phyloP scores from a whole-genome alignment of 1,139 yeast species.

The Geotrichum citri-aurantii region DNA sequence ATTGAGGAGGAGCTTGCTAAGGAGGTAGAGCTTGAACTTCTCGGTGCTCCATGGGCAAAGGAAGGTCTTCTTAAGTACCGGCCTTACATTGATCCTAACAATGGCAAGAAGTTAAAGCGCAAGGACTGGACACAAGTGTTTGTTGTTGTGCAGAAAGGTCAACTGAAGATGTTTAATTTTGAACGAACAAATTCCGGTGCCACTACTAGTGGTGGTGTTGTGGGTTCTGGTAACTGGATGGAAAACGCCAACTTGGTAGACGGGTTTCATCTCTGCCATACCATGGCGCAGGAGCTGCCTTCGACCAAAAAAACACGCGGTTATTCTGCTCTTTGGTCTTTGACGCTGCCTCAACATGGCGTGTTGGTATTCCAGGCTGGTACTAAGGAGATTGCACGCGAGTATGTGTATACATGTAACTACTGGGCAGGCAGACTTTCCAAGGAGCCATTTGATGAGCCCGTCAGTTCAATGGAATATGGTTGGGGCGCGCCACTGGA shows the following conservation, averaged over 20 bases:
- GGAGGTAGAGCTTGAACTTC: constrained; percentile 58
- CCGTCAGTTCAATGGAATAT: constrained; percentile 68
- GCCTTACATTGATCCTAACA: constrained; percentile 37
- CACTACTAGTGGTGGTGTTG: constrained; percentile 19
- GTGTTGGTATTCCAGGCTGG: constrained; percentile 44
- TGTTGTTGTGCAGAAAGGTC: constrained; percentile 37
- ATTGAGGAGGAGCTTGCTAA: constrained; percentile 33
- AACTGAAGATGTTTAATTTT: constrained; percentile 33
- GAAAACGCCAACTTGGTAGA: constrained; percentile 31
- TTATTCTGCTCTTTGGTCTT: constrained; percentile 33
- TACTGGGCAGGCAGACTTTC: constrained; percentile 85
- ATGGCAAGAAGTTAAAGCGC: constrained; percentile 31
- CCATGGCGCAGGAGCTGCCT: constrained; percentile 33
- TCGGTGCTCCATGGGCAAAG: constrained; percentile 72
- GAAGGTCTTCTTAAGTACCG: constrained; percentile 59
- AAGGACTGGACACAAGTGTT: constrained; percentile 33
- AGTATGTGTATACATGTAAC: constrained; percentile 70
- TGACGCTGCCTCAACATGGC: constrained; percentile 36
- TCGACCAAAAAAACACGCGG: constrained; percentile 27
- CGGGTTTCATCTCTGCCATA: constrained; percentile 30
- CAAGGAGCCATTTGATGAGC: constrained; percentile 58
- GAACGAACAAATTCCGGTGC: constrained; percentile 16
- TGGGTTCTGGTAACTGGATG: constrained; percentile 66
- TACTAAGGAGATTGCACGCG: constrained; percentile 59
- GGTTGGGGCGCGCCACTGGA: constrained; percentile 52